A percentile compares a stretch with the other conserved stretches of the same genome.
Evolutionary conservation across 2,329 filamentous ascomycete species (phyloP).

Genomic region (Anthostomella pinea): DNA sequence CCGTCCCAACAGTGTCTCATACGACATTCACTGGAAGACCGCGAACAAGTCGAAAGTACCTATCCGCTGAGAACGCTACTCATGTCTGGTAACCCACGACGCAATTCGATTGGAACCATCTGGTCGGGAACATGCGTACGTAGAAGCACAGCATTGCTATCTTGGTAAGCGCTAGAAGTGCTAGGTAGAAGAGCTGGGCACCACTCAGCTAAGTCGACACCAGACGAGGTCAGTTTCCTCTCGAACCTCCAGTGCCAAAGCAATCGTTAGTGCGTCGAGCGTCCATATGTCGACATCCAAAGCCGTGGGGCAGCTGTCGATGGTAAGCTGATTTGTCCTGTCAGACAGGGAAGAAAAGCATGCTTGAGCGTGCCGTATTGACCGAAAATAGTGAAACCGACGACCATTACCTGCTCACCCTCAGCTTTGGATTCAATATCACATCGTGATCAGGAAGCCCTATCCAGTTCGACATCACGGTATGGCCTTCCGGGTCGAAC

Average conservation of each 20-base stretch:
- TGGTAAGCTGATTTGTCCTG: conserved; percentile 5
- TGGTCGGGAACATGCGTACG: conserved; percentile 32
- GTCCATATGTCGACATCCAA: conserved; percentile 41
- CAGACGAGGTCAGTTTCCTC: neutral
- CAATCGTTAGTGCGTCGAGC: conserved; percentile 26
- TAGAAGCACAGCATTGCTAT: conserved; percentile 33
- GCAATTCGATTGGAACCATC: conserved; percentile 27
- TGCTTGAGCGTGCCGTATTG: conserved; percentile 25
- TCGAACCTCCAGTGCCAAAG: conserved; percentile 29
- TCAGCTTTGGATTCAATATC: neutral
- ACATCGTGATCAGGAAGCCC: conserved; percentile 8
- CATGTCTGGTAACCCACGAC: conserved; percentile 22
- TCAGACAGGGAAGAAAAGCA: neutral
- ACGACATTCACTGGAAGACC: conserved; percentile 37
- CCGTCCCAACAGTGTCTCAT: conserved; percentile 32
- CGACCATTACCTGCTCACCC: conserved; percentile 20
- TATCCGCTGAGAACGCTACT: conserved; percentile 26
- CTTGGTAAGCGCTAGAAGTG: conserved; percentile 30
- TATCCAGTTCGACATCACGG: conserved; percentile 36
- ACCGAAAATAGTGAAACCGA: conserved; percentile 31
- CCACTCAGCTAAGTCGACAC: neutral
- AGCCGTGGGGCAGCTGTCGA: conserved; percentile 22
- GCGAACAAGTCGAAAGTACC: conserved; percentile 31
- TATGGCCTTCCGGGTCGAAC: conserved; percentile 39
- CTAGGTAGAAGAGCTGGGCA: conserved; percentile 33